Evolutionary conservation across 768 basidiomycete genomes (phyloP).

Genomic region (Pholiota microspora): DNA sequence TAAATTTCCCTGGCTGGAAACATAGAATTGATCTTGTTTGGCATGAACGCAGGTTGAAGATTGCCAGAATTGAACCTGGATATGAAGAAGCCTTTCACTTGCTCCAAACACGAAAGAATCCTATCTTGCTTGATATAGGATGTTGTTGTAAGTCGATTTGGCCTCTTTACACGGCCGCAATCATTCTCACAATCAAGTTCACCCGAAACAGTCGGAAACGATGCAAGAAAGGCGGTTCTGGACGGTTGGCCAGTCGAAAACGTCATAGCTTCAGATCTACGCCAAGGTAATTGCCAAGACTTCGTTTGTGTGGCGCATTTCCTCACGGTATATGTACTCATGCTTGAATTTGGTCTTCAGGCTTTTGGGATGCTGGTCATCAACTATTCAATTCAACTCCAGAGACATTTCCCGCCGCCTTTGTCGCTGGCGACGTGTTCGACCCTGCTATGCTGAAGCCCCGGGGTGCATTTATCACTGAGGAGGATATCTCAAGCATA

Average conservation of each 20-base stretch:
- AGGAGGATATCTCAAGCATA: background rate
- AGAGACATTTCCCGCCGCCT: conserved; percentile 49
- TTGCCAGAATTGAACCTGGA: conserved; percentile 26
- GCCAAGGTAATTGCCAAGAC: conserved; percentile 22
- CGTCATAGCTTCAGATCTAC: conserved; percentile 36
- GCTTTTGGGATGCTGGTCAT: conserved; percentile 63
- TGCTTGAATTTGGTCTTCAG: conserved; percentile 25
- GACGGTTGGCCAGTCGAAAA: conserved; percentile 39
- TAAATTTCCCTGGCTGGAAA: too few relatives aligned
- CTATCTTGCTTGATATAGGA: conserved; percentile 37
- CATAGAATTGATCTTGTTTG: too few relatives aligned
- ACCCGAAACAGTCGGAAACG: conserved; percentile 36
- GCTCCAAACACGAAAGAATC: conserved; percentile 17
- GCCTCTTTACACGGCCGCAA: background rate
- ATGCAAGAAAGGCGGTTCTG: conserved; percentile 32
- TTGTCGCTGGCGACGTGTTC: conserved; percentile 56
- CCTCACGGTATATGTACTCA: background rate
- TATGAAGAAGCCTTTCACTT: conserved; percentile 29
- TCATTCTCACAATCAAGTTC: background rate
- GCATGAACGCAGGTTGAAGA: conserved; percentile 31
- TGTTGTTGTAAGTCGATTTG: conserved; percentile 34
- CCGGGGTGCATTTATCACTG: conserved; percentile 19
- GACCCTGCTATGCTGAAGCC: conserved; percentile 41
- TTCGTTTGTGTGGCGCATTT: background rate
- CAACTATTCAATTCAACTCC: conserved; percentile 54